Evolutionary conservation across 495 filamentous ascomycete species (phyloP).

Genomic region (Trichoderma asperelloides): DNA sequence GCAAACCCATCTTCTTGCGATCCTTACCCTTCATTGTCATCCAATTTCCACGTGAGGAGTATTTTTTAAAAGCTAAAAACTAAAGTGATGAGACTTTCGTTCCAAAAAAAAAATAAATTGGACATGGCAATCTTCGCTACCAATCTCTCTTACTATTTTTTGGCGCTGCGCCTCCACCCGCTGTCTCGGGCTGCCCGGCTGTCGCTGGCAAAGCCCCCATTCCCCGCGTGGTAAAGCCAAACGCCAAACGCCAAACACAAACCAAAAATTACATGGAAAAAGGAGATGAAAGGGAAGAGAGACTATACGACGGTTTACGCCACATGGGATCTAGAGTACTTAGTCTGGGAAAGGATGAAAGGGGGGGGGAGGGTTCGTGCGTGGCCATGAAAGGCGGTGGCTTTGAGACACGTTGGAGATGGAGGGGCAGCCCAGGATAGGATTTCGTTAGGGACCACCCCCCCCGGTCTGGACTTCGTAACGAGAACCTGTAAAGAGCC

Average conservation of each 20-base stretch:
- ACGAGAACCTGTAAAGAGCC: too few relatives aligned
- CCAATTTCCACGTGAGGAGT: background rate
- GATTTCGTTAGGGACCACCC: too few relatives aligned
- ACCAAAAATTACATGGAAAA: too few relatives aligned
- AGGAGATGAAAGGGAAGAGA: background rate
- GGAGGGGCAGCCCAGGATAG: too few relatives aligned
- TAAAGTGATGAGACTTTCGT: too few relatives aligned
- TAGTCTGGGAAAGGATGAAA: too few relatives aligned
- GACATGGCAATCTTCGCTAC: too few relatives aligned
- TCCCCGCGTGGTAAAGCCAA: background rate
- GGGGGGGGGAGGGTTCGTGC: too few relatives aligned
- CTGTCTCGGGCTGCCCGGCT: background rate
- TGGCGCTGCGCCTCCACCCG: background rate
- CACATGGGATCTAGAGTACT: background rate
- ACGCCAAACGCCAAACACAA: background rate
- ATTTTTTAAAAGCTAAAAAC: background rate
- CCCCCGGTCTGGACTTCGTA: too few relatives aligned
- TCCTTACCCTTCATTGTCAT: background rate
- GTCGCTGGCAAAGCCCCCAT: background rate
- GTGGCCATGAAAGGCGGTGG: too few relatives aligned
- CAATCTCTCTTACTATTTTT: background rate
- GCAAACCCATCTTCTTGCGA: background rate
- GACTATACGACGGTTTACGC: background rate
- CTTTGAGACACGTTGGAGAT: too few relatives aligned
- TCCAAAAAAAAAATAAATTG: background rate